phyloP scores from a whole-genome alignment of 2,329 filamentous ascomycete genomes.

The Calcarisporium arbuscula region DNA sequence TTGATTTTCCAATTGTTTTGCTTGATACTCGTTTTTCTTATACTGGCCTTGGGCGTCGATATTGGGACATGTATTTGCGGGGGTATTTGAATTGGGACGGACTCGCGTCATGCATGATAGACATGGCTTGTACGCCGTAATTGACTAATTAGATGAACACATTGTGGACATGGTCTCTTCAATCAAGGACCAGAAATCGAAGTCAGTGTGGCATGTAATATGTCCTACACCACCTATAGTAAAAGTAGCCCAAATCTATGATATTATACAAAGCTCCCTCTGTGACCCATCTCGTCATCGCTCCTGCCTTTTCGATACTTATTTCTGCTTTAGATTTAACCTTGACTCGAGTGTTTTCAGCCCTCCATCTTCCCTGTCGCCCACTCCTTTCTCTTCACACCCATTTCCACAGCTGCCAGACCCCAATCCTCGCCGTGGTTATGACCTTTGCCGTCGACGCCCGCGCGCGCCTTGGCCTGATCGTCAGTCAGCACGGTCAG shows the following conservation, averaged over 20 bases:
- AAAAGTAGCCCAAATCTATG: no score
- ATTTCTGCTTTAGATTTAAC: no score
- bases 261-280: no score
- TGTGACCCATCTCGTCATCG: no score
- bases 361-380: constrained; percentile 57
- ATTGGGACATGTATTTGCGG: constrained; percentile 5
- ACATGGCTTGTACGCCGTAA: constrained; percentile 16
- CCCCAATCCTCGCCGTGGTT: constrained; percentile 99
- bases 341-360: constrained; percentile 14
- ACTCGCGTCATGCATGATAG: constrained; percentile 13
- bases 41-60: no score
- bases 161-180: no score
- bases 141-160: constrained; percentile 14
- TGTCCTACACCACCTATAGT: no score
- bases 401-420: constrained; percentile 87
- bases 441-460: constrained; percentile 61
- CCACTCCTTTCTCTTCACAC: constrained; percentile 81
- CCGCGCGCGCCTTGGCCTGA: constrained; percentile 80
- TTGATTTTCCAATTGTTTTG: no score
- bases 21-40: no score
- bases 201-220: no score
- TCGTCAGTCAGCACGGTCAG: constrained; percentile 84
- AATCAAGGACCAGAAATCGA: no score
- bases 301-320: no score
- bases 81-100: constrained; percentile 10